These are phyloP conservation scores for Clitopilus hobsonii DNA, from an alignment of 768 basidiomycete genomes.

Conservation along the genomic window DNA sequence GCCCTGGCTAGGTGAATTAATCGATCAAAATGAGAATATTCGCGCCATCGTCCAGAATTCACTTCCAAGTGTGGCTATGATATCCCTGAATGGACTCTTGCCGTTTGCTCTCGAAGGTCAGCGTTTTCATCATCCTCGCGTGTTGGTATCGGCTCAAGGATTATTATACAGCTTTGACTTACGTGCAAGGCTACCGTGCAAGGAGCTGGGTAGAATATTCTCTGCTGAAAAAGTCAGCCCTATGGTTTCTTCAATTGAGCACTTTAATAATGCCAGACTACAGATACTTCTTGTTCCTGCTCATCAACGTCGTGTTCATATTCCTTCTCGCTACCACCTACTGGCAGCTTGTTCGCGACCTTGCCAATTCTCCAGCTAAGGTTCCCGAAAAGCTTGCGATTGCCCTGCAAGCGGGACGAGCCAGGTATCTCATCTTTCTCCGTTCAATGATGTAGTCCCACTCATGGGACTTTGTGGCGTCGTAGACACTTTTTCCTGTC, in stretches of 20 bases:
- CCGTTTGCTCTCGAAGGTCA: conserved; percentile 88
- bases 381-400: conserved; percentile 90
- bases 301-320: conserved; percentile 91
- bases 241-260: background rate
- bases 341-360: conserved; percentile 85
- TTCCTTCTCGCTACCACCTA: conserved; percentile 91
- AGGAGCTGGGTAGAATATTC: conserved; percentile 94
- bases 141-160: no score
- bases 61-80: conserved; percentile 86
- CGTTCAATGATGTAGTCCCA: conserved; percentile 4
- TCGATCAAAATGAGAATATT: conserved; percentile 76
- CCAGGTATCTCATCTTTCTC: conserved; percentile 53
- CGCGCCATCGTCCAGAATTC: conserved; percentile 93
- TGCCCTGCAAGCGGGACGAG: conserved; percentile 73
- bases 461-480: conserved; percentile 5
- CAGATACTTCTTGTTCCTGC: conserved; percentile 91
- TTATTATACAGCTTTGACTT: conserved; percentile 62
- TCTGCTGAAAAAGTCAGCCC: conserved; percentile 78
- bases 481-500: conserved; percentile 77
- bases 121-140: no score
- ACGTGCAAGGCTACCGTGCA: conserved; percentile 86
- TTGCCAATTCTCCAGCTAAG: conserved; percentile 91
- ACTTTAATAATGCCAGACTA: conserved; percentile 4
- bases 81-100: conserved; percentile 80
- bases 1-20: conserved; percentile 84